Evolutionary conservation across 805 yeast genomes (phyloP), one percentile per base, ranked within the genome.

Genomic region (Limtongia smithiae): DNA sequence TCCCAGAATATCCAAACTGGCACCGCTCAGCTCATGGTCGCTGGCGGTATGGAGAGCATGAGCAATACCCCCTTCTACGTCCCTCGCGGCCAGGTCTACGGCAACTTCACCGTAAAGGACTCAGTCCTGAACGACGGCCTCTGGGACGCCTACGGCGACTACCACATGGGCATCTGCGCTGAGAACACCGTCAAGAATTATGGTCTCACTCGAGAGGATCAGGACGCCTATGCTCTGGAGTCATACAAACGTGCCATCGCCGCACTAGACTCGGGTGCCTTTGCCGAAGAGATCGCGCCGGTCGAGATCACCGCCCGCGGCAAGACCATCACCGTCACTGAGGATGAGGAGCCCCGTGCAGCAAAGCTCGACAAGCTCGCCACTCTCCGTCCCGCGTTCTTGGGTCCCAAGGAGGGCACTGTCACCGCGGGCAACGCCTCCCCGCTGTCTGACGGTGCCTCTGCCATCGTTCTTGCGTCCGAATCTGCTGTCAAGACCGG

Each of bases 31-130:
- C 82, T 93, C 52, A 93, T 93, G 39, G 85, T 93, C 59, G 94
- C 93, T 30, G 98, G 97, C 60, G 98, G 98, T 66, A 93, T 96
- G 60, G 98, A 93, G 73, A 84, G 95, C 50, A 91, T 93, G 98
- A 76, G 96, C 52, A 91, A 93, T 67, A 80, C 90, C 31, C 98
- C 98, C 46, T 91, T 90, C 77, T 91, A 91, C 68, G 8, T 51
- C 8, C 36, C 30, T 17, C 25, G 45, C 21, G 27, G 22, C 18
- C 74, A 78, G 41, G 65, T 73, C 49, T 79, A 69, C 51, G 82
- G 82, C 52, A 75, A 77, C 57, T 58, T 71, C 42, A 47, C 68
- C 46, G 54, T 76, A 59, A 82, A 85, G 52, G 93, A 87, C 61
- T 66, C 82, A 36, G 65, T 76, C 22, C 60, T 88, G 58, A 79